Evolutionary conservation across 2,329 filamentous ascomycete species (phyloP), one percentile per base, ranked within the genome.

Genomic region (Sporothrix pseudoabietina): DNA sequence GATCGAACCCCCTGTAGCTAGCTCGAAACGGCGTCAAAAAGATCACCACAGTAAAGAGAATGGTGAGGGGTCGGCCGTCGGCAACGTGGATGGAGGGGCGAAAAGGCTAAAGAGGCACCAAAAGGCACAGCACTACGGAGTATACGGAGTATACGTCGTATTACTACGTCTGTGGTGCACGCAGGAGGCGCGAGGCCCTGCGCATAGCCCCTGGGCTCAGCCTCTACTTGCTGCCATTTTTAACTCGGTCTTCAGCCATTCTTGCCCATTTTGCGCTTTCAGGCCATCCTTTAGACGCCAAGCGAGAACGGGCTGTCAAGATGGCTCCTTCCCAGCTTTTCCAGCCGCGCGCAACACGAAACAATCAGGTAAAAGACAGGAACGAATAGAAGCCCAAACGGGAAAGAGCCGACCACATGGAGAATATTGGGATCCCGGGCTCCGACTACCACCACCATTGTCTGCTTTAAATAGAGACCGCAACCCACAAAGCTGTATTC

Each of bases 271-370:
- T 32, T 6, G 54, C 54, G 9, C 22, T 30, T 30, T 32, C 6
- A 44, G 41, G 41, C 52, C 52, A 54, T 2, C 10, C 32, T 63
- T 41, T 41, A 35, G 16, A 22, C 61, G 61, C 61, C 61, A 63
- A 44, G 35, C 8, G 59, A 26, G 14, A 59, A 35, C 55, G 35
- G 35, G 61, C 61, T 44, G 61, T 39, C 61, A 65, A 49, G 44
- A 49, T 49, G 14, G 44, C 44, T 49, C 44, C 44, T 49, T 49
- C 44, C 41, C 35, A 35, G 35, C 35, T 2, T 35, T 35, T 35
- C 63, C 63, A 66, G 63, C 63, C 63, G 63, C 63, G 63, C 63
- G 63, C 41, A 47, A 68, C 63, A 52, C 63, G 63, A 52, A 68
- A 68, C 63, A 16, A 16, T 14, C 10, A 8, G 44, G 14, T 49